A percentile compares a stretch with the other conserved stretches of the same genome.
phyloP scores from a whole-genome alignment of 352 stramenopile genomes.

The Phytophthora boehmeriae region DNA sequence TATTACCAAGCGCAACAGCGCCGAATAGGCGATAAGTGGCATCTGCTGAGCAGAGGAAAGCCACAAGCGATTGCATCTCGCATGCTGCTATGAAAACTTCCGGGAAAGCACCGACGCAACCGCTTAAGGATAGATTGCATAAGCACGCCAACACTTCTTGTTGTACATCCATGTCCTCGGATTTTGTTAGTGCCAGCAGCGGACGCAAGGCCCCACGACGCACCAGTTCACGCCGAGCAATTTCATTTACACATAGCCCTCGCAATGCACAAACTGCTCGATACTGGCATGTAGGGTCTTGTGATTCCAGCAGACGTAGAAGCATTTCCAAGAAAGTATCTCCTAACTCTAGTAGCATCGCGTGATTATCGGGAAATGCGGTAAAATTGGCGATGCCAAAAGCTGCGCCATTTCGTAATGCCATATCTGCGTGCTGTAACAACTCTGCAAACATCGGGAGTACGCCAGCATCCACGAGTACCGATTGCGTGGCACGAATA shows the following conservation, averaged over 20 bases:
- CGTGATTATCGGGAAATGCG: constrained; percentile 92
- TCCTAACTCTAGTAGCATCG: constrained; percentile 67
- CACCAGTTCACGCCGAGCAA: constrained; percentile 91
- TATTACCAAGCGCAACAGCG: constrained; percentile 95
- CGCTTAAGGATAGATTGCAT: constrained; percentile 97
- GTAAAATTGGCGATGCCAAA: constrained; percentile 95
- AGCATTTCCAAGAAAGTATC: constrained; percentile 58
- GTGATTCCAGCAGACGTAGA: constrained; percentile 57
- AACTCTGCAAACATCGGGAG: constrained; percentile 77
- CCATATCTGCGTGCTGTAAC: constrained; percentile 80
- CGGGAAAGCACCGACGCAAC: constrained; percentile 92
- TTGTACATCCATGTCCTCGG: constrained; percentile 94
- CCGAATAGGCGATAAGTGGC: constrained; percentile 96
- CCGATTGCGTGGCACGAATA: constrained; percentile 79
- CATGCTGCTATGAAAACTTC: constrained; percentile 90
- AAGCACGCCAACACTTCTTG: constrained; percentile 95
- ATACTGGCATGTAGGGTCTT: constrained; percentile 88
- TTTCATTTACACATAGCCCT: constrained; percentile 90
- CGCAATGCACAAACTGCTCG: constrained; percentile 90
- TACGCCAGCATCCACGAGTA: constrained; percentile 77
- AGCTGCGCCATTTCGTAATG: constrained; percentile 88
- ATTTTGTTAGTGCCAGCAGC: constrained; percentile 91
- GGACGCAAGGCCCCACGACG: constrained; percentile 81
- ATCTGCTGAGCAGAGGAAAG: constrained; percentile 95
- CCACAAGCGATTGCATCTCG: constrained; percentile 91